Percentiles rank a stretch among this genome's conserved stretches.
These are phyloP conservation scores for Pezicula neosporulosa DNA, from an alignment of 2,329 filamentous ascomycete genomes.

Conservation along the genomic window DNA sequence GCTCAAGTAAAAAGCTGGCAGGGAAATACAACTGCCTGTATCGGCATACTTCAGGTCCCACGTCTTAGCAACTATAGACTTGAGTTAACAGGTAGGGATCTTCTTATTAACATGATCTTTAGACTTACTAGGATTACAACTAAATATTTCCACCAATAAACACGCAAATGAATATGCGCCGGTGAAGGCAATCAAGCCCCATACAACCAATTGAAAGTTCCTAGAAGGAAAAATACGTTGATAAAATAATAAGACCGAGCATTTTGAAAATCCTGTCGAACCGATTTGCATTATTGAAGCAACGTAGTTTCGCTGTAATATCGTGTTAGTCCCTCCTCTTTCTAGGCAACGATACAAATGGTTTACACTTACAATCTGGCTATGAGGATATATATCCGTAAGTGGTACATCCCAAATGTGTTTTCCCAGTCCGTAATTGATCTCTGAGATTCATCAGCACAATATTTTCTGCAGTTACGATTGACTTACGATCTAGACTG, in stretches of 20 bases:
- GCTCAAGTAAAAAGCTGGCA: slow-evolving; percentile 24
- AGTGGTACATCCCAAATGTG: slow-evolving; percentile 19
- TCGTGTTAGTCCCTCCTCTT: not conserved
- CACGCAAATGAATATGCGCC: slow-evolving; percentile 20
- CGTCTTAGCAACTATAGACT: slow-evolving; percentile 11
- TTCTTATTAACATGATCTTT: not conserved
- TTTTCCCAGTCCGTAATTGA: slow-evolving; percentile 17
- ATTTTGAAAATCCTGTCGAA: slow-evolving; percentile 21
- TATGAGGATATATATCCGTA: slow-evolving; percentile 5
- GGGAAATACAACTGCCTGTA: slow-evolving; percentile 22
- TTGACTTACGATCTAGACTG: not conserved
- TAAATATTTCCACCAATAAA: slow-evolving; percentile 24
- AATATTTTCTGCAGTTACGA: not conserved
- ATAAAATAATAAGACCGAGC: slow-evolving; percentile 24
- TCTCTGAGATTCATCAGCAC: slow-evolving; percentile 7
- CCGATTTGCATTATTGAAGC: slow-evolving; percentile 18
- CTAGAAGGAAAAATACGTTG: slow-evolving; percentile 22
- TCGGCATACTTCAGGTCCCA: slow-evolving; percentile 19
- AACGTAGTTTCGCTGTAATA: slow-evolving; percentile 13
- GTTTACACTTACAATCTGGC: slow-evolving; percentile 4
- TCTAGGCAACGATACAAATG: not conserved
- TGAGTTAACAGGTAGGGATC: not conserved
- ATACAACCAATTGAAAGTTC: slow-evolving; percentile 17
- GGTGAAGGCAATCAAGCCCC: slow-evolving; percentile 19
- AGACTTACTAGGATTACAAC: slow-evolving; percentile 17